phyloP scores from a whole-genome alignment of 176 grass and related monocot genomes.

The Tillandsia leiboldiana region DNA sequence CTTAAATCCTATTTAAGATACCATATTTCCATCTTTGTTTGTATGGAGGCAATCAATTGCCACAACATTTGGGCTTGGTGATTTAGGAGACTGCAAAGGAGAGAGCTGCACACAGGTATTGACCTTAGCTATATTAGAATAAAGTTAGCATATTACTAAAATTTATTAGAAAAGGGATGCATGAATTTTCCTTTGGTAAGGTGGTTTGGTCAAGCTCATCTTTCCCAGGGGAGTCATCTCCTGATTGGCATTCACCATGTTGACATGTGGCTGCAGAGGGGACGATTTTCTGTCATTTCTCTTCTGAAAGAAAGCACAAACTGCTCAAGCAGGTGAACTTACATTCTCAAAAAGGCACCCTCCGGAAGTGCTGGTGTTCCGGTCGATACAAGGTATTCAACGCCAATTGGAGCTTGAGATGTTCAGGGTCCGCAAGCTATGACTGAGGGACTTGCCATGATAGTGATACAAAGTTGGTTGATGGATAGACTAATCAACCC shows the following conservation, averaged over 20 bases:
- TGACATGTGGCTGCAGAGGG: neutral
- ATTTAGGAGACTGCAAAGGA: neutral
- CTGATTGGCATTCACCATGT: neutral
- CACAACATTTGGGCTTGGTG: neutral
- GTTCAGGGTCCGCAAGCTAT: too few relatives aligned
- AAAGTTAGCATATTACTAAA: neutral
- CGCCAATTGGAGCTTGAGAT: too few relatives aligned
- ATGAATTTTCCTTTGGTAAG: conserved; percentile 1
- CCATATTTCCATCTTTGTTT: neutral
- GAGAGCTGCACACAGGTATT: neutral
- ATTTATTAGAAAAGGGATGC: neutral
- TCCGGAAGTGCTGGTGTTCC: too few relatives aligned
- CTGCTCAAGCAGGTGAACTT: neutral
- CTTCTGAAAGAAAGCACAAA: neutral
- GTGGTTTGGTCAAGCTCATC: neutral
- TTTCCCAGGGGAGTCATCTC: neutral
- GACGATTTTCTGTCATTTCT: neutral
- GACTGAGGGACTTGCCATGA: too few relatives aligned
- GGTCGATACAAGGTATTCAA: too few relatives aligned
- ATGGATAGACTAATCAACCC: too few relatives aligned
- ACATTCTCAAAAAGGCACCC: too few relatives aligned
- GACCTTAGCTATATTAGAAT: neutral
- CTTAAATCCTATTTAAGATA: neutral
- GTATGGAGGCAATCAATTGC: neutral
- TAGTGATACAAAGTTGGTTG: neutral